phyloP scores from a whole-genome alignment of 2,329 filamentous ascomycete genomes.

The Acarospora socialis region DNA sequence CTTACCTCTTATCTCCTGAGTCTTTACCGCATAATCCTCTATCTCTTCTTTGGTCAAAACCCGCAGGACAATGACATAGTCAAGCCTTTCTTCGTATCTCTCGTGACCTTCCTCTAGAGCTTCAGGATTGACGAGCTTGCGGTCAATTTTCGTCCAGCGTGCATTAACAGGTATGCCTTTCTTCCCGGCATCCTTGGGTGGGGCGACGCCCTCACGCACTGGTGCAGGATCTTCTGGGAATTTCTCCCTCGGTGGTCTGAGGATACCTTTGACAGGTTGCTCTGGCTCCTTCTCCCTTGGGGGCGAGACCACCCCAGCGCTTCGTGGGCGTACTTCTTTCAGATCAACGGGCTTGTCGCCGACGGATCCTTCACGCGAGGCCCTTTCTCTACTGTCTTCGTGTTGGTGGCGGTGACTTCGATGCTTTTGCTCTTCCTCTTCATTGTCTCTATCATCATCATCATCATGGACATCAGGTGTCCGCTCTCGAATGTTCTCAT shows the following conservation, averaged over 20 bases:
- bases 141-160: constrained; percentile 85
- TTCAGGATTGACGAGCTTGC: constrained; percentile 77
- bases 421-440: too few species aligned
- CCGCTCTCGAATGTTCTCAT: constrained; percentile 11
- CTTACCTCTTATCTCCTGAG: constrained; percentile 66
- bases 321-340: not conserved
- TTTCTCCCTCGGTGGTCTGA: constrained; percentile 65
- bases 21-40: constrained; percentile 69
- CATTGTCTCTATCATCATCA: too few species aligned
- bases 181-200: constrained; percentile 75
- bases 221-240: constrained; percentile 81
- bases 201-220: constrained; percentile 77
- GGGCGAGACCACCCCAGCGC: constrained; percentile 62
- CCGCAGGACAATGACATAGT: constrained; percentile 83
- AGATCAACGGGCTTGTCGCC: not conserved
- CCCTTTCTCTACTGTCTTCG: too few species aligned
- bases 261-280: constrained; percentile 60
- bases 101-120: constrained; percentile 78
- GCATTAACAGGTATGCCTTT: constrained; percentile 64
- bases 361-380: too few species aligned
- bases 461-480: constrained; percentile 10
- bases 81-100: constrained; percentile 78
- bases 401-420: too few species aligned
- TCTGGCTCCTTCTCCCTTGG: constrained; percentile 51
- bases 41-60: constrained; percentile 84